Base-by-base conservation (phyloP, 2,329 filamentous ascomycete species). In the Aspergillus sp. region DNA sequence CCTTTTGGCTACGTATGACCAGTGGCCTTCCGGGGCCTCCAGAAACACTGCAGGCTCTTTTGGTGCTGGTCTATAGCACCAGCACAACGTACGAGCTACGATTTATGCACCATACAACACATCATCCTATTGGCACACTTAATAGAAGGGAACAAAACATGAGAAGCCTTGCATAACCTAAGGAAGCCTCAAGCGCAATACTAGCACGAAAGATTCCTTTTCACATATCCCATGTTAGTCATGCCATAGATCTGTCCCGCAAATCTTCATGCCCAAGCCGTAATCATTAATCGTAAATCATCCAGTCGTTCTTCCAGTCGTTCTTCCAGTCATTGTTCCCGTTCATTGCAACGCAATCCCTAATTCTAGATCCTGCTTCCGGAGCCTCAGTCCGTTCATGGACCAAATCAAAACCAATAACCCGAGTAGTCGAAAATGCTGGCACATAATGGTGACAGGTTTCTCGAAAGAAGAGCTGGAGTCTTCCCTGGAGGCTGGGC, bases 231-330 rank as follows among this genome's bases (percentile, higher is more conserved):
- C 31, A 43, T 45, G 47, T 21, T 41, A 2, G 24, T 56, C 54
- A 21, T 39, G 31, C 47, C 46, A 39, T 46, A 44, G 45, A 56
- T 45, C 27, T 56, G 19, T n/a, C 27, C 37, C 3, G 45, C 39
- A 56, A 56, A 56, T 50, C 45, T 51, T 46, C 43, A 9, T 33
- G 44, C 12, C 23, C 46, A 45, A 37, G 8, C 35, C 17, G 39
- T 43, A 49, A 19, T 35, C 54, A 47, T 56, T 11, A 56, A 56
- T 56, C 54, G 44, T 56, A 43, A 19, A 12, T 46, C 47, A 52
- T 56, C 39, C 6, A 11, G 21, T 11, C 9, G n/a, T 27, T 15
- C 9, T 4, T 50, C 24, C 6, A 19, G 19, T 19, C 19, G n/a
- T 27, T 15, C 9, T 4, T 50, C 24, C 6, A 21, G 21, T 21